Conservation (phyloP, 1,284 basidiomycete species). For the Thelephora terrestris region DNA sequence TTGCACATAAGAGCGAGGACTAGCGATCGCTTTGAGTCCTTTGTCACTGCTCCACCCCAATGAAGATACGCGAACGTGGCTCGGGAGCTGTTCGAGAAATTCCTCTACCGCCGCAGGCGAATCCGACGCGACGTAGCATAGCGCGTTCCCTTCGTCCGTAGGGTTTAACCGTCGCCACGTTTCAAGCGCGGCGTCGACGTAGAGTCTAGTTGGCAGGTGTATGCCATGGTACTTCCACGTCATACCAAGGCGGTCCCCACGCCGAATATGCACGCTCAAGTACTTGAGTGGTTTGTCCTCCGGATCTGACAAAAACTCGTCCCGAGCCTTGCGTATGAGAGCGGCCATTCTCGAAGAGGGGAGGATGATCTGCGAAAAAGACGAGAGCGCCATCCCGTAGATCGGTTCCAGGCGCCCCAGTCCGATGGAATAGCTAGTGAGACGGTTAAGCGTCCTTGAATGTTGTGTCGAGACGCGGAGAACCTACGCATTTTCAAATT, state of each 20-base stretch:
- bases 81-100: slow-evolving; percentile 29
- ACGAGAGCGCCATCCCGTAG: slow-evolving; percentile 34
- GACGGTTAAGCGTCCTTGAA: not conserved
- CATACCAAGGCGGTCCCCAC: slow-evolving; percentile 41
- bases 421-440: slow-evolving; percentile 37
- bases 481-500: slow-evolving; percentile 54
- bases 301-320: slow-evolving; percentile 24
- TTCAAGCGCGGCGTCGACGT: slow-evolving; percentile 29
- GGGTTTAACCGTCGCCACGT: slow-evolving; percentile 34
- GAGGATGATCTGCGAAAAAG: slow-evolving; percentile 41
- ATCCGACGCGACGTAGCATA: slow-evolving; percentile 48
- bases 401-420: slow-evolving; percentile 48
- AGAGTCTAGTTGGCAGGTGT: slow-evolving; percentile 42
- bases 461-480: slow-evolving; percentile 1
- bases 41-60: slow-evolving; percentile 31
- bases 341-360: slow-evolving; percentile 36
- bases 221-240: slow-evolving; percentile 35
- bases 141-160: slow-evolving; percentile 10
- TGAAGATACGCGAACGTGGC: slow-evolving; percentile 32
- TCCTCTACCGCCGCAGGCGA: slow-evolving; percentile 34
- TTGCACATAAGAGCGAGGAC: slow-evolving; percentile 45
- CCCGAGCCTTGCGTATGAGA: slow-evolving; percentile 40
- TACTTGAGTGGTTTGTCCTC: slow-evolving; percentile 23
- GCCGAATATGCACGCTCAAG: slow-evolving; percentile 47
- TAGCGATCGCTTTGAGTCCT: slow-evolving; percentile 38